phyloP scores from a whole-genome alignment of 1,284 basidiomycete genomes.

The Tremellales sp. region DNA sequence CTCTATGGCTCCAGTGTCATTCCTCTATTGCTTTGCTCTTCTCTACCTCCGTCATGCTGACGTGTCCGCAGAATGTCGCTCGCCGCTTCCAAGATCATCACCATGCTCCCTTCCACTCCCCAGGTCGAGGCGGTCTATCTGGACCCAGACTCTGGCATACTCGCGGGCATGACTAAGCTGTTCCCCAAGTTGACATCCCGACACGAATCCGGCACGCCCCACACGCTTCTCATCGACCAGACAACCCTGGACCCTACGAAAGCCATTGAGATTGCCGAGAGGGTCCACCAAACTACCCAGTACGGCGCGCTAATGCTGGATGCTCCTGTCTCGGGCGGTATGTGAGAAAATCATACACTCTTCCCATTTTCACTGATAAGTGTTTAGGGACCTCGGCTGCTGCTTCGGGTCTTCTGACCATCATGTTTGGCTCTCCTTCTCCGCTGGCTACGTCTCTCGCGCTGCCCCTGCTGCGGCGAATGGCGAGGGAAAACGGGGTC shows the following conservation, averaged over 20 bases:
- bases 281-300: slow-evolving; percentile 28
- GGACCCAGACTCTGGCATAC: slow-evolving; percentile 27
- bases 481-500: slow-evolving; percentile 39
- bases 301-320: slow-evolving; percentile 38
- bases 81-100: slow-evolving; percentile 49
- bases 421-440: slow-evolving; percentile 43
- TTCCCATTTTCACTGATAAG: background rate
- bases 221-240: slow-evolving; percentile 44
- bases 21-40: background rate
- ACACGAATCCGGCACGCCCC: slow-evolving; percentile 3
- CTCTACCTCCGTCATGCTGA: background rate
- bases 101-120: slow-evolving; percentile 52
- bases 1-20: background rate
- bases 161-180: slow-evolving; percentile 20
- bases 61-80: slow-evolving; percentile 41
- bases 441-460: slow-evolving; percentile 27
- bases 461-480: slow-evolving; percentile 33
- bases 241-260: slow-evolving; percentile 45
- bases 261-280: slow-evolving; percentile 30
- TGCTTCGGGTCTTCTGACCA: slow-evolving; percentile 35
- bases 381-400: slow-evolving; percentile 35
- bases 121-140: slow-evolving; percentile 50
- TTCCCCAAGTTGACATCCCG: slow-evolving; percentile 8
- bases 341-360: slow-evolving; percentile 6
- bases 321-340: slow-evolving; percentile 44